Base-by-base conservation (phyloP, 805 yeast species). In the Sugiyamaella floridensis region DNA sequence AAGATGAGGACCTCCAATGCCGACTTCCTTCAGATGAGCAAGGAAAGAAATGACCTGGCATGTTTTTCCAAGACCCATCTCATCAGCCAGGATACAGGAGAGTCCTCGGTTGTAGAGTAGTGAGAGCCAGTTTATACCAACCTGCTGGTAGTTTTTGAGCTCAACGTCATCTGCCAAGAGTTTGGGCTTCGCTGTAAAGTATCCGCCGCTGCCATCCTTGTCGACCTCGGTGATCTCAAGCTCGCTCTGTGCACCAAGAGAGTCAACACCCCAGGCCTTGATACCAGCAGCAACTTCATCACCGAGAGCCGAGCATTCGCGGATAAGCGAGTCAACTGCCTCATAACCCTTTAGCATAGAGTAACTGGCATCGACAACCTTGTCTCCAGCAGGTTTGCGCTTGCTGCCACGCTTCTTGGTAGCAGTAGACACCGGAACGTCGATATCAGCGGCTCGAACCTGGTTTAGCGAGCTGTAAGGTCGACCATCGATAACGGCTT, bases 61-160 rank as follows among this genome's bases (percentile, higher is more conserved):
- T 0, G 99, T 93, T 66, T 93, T 93, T 55, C 99, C 99, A 47
- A 93, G 74, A 4, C 76, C 99, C 99, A 93, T 93, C 67, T 93
- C 99, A 71, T 93, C 99, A 0, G 99, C 99, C 47, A 93, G 73
- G 52, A 93, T 93, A 71, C 99, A 90, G 6, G 97, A 89, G 52
- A 93, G 74, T 15, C 81, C 77, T 63, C 85, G 81, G 54, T 80
- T 81, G 67, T 92, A 93, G 29, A 93, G 74, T 51, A 92, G 68
- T 56, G 83, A 77, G 51, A 93, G 73, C 99, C 99, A 93, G 67
- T 93, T 93, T 49, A 93, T 71, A 45, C 99, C 99, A n/a, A 90
- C 96, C 61, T 89, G 93, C 72, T 93, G 99, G 68, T 93, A 93
- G 63, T 81, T 83, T 63, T 92, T 93, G 61, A 93, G 74, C 41